Conservation (phyloP, 148 eudicot genomes). For the Pharnaceum exiguum region DNA sequence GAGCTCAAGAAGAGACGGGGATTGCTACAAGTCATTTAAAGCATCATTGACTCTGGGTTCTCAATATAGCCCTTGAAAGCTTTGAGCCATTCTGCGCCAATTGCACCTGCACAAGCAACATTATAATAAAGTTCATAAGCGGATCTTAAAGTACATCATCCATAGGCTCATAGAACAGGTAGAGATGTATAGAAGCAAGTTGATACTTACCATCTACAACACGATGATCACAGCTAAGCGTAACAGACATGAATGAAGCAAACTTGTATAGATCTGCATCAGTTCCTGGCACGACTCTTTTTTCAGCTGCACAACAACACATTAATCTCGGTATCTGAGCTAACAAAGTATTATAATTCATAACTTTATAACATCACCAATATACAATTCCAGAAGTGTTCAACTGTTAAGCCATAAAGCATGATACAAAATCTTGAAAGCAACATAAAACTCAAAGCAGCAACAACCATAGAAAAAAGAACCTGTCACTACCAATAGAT, state of each 20-base stretch:
- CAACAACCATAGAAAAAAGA: too few relatives aligned
- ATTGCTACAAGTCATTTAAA: constrained; percentile 20
- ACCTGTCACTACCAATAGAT: too few relatives aligned
- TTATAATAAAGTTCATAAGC: not conserved
- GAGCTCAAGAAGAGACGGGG: too few relatives aligned
- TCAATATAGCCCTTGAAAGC: constrained; percentile 95
- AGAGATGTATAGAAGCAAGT: not conserved
- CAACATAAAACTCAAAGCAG: too few relatives aligned
- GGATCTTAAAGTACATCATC: not conserved
- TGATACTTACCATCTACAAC: constrained; percentile 80
- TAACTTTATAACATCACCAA: too few relatives aligned
- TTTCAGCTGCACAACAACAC: constrained; percentile 65
- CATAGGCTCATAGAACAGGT: not conserved
- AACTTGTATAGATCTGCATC: constrained; percentile 57
- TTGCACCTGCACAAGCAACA: constrained; percentile 56
- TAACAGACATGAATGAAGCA: constrained; percentile 80
- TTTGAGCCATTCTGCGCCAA: constrained; percentile 97
- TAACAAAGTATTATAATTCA: too few relatives aligned
- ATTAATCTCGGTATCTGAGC: too few relatives aligned
- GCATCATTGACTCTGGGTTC: constrained; percentile 94
- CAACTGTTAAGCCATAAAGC: too few relatives aligned
- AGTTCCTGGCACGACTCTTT: constrained; percentile 69
- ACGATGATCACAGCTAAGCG: constrained; percentile 95
- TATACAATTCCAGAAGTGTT: too few relatives aligned
- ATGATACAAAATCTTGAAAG: too few relatives aligned